Base-by-base conservation (phyloP, 805 yeast genomes). In the Pichia nanzhaoensis region DNA sequence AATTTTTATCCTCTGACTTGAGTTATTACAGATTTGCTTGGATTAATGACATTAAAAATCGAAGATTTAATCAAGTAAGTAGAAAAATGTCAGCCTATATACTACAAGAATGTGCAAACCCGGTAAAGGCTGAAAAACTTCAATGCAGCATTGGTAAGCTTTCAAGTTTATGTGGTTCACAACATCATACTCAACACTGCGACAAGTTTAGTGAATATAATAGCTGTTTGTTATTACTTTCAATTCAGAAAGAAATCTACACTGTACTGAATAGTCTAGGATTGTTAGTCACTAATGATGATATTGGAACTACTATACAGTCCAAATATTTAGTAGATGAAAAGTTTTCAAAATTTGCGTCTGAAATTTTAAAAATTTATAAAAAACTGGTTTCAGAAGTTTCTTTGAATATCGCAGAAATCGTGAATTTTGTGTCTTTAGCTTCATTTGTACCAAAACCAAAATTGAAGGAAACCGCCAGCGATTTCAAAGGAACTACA, bases 61-160 rank as follows among this genome's bases (percentile, higher is more conserved):
- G 68, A 3, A 67, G 78, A 9, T 84, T 71, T 56, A 51, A 42
- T 4, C 56, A 61, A 1, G 91, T 89, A 0, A 66, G 82, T 1
- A 54, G 59, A 13, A 67, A 70, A 1, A 64, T 88, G 27, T 54
- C 67, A 3, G 56, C 63, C 1, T 71, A 77, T 20, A 4, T 22
- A 65, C 71, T 13, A 21, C 46, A 14, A 59, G 69, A 3, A 49
- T 58, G 2, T 73, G 71, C 16, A 77, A 75, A 21, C 55, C 63
- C 9, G 66, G 71, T 37, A 62, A 62, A 12, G 73, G 72, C 14
- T 51, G 74, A 73, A 53, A 77, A 73, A 52, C 55, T 83, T 19
- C 79, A 79, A 51, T 69, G 80, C 48, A 82, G 87, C 46, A 62
- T 88, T 41, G 90, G 95, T 2, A 88, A 88, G 59, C 62, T 89